Conservation (phyloP, 257 asterid genomes). For the Buddleja alternifolia region DNA sequence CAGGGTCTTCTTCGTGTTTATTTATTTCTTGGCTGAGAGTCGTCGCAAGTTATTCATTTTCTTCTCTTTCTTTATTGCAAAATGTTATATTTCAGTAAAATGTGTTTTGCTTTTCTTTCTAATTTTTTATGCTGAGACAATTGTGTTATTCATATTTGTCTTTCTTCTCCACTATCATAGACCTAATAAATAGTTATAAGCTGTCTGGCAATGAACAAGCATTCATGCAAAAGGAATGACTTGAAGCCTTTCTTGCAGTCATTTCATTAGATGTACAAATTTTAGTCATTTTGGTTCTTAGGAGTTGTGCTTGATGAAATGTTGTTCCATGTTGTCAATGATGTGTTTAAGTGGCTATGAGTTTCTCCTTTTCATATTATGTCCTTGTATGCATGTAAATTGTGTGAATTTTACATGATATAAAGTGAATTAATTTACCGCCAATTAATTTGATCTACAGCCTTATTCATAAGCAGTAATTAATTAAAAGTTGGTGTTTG, state of each 20-base stretch:
- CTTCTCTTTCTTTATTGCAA: conserved; percentile 3
- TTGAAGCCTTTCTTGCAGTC: not conserved
- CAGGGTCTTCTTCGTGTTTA: conserved; percentile 99
- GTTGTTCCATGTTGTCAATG: conserved; percentile 1
- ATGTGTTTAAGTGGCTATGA: not conserved
- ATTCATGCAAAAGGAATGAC: not conserved
- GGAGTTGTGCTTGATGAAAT: not conserved
- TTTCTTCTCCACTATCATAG: conserved; percentile 5
- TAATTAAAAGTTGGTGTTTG: no score
- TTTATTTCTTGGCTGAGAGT: conserved; percentile 24
- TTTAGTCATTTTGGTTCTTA: not conserved
- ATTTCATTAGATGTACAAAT: not conserved
- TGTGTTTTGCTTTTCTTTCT: not conserved
- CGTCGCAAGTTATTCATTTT: conserved; percentile 24
- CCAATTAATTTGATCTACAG: not conserved
- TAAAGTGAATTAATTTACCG: not conserved
- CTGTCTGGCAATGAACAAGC: conserved; percentile 5
- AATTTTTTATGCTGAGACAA: not conserved
- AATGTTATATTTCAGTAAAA: not conserved
- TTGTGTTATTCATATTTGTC: conserved; percentile 3
- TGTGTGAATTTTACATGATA: conserved; percentile 3
- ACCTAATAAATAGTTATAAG: conserved; percentile 6
- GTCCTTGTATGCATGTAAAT: not conserved
- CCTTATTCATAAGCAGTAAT: not conserved
- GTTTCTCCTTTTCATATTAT: not conserved